phyloP scores from a whole-genome alignment of 2,329 filamentous ascomycete genomes.

The Aureobasidium subglaciale region DNA sequence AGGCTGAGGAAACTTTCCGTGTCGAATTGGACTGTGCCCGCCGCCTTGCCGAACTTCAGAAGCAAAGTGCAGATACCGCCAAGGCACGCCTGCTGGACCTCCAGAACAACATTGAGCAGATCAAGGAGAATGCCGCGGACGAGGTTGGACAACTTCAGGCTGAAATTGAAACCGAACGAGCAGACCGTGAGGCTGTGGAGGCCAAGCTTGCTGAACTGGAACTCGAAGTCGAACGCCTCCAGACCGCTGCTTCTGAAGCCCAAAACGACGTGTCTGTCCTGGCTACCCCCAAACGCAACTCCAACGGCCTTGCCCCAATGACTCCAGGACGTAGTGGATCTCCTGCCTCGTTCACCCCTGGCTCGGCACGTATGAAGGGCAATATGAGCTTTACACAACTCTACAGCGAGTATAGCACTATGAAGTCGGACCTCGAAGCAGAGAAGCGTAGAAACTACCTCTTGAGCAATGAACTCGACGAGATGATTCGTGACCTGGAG shows the following conservation, averaged over 20 bases:
- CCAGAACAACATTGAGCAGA: slow-evolving; percentile 54
- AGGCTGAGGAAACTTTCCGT: slow-evolving; percentile 78
- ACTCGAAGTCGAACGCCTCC: slow-evolving; percentile 51
- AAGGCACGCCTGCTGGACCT: slow-evolving; percentile 64
- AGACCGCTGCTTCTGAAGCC: slow-evolving; percentile 36
- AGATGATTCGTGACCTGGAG: slow-evolving; percentile 79
- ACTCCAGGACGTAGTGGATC: slow-evolving; percentile 16
- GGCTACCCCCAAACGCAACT: slow-evolving; percentile 46
- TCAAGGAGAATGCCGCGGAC: slow-evolving; percentile 60
- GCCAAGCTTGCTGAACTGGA: slow-evolving; percentile 59
- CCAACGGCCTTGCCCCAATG: slow-evolving; percentile 37
- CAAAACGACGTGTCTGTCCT: slow-evolving; percentile 18
- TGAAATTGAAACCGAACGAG: slow-evolving; percentile 46
- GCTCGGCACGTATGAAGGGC: slow-evolving; percentile 46
- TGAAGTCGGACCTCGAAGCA: slow-evolving; percentile 64
- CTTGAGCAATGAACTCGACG: slow-evolving; percentile 70
- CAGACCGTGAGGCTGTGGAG: slow-evolving; percentile 56
- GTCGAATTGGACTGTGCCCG: slow-evolving; percentile 76
- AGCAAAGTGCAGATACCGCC: slow-evolving; percentile 67
- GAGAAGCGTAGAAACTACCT: slow-evolving; percentile 70
- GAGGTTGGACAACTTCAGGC: slow-evolving; percentile 44
- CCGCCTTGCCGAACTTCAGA: slow-evolving; percentile 74
- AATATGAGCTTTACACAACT: slow-evolving; percentile 56
- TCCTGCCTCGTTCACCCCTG: slow-evolving; percentile 38
- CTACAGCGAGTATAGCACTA: slow-evolving; percentile 54